Conservation (phyloP, 345 rosid genomes). For the Viola odorata region DNA sequence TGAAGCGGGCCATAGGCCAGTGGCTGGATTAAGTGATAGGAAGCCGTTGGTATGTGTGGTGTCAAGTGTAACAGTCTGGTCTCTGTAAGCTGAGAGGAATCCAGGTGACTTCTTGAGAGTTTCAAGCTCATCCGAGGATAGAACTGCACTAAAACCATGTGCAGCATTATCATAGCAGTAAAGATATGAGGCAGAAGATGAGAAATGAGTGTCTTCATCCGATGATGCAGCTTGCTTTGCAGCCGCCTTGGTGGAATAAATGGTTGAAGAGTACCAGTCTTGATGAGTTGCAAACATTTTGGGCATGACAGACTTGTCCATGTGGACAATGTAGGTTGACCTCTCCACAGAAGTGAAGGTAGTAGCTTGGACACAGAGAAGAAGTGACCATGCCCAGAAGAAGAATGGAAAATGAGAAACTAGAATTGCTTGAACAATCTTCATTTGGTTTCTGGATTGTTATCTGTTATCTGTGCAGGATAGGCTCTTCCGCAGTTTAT, state of each 20-base stretch:
- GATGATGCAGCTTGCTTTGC: not conserved
- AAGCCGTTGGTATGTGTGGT: constrained; percentile 26
- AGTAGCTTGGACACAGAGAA: not conserved
- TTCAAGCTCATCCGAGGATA: constrained; percentile 17
- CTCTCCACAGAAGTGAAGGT: constrained; percentile 4
- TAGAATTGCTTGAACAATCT: too few species aligned
- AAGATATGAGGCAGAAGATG: constrained; percentile 3
- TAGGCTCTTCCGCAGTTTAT: too few species aligned
- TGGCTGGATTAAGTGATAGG: constrained; percentile 14
- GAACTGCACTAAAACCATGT: constrained; percentile 25
- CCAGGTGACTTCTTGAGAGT: constrained; percentile 12
- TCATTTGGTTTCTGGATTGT: too few species aligned
- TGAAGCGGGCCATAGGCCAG: constrained; percentile 27
- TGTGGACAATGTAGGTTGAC: constrained; percentile 29
- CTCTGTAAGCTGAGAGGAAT: constrained; percentile 23
- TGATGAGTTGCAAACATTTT: constrained; percentile 20
- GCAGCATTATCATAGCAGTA: constrained; percentile 20
- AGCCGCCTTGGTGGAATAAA: constrained; percentile 12
- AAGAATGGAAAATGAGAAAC: not conserved
- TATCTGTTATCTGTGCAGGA: too few species aligned
- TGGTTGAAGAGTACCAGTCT: constrained; percentile 21
- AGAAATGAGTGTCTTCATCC: not conserved
- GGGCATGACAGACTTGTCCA: constrained; percentile 36
- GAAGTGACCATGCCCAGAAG: not conserved
- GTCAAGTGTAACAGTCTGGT: constrained; percentile 17